A percentile compares a stretch with the other conserved stretches of the same genome.
These are phyloP conservation scores for Penicillium sp. DNA, from an alignment of 2,329 filamentous ascomycete genomes.

Conservation along the genomic window DNA sequence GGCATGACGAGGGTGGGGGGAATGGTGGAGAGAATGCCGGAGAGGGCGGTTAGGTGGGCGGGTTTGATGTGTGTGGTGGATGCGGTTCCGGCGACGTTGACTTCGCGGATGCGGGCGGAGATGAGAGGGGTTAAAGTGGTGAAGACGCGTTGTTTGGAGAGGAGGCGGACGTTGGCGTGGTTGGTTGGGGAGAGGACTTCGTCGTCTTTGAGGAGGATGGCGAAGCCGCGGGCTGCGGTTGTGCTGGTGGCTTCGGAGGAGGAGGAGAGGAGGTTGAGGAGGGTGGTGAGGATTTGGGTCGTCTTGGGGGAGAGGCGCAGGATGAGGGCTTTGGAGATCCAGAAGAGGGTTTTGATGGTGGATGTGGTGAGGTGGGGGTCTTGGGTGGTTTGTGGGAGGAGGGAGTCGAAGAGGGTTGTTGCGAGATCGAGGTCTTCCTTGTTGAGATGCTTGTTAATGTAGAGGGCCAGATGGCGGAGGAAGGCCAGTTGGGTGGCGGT, in stretches of 20 bases:
- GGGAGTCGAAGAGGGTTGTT: conserved; percentile 30
- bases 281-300: conserved; percentile 44
- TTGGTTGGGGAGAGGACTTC: conserved; percentile 54
- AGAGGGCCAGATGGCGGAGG: no score
- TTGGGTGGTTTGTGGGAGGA: no score
- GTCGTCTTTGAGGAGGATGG: conserved; percentile 52
- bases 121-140: conserved; percentile 51
- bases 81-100: conserved; percentile 28
- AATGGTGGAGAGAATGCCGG: conserved; percentile 53
- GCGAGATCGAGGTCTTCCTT: no score
- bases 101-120: conserved; percentile 43
- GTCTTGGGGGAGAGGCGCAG: conserved; percentile 45
- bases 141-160: conserved; percentile 58
- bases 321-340: conserved; percentile 53
- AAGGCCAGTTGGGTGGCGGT: no score
- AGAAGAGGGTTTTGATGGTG: conserved; percentile 50
- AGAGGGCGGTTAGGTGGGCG: conserved; percentile 56
- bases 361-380: no score
- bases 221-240: conserved; percentile 50
- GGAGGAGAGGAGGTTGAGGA: conserved; percentile 39
- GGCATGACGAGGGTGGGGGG: conserved; percentile 53
- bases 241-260: conserved; percentile 42
- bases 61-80: conserved; percentile 45
- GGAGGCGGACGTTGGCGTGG: conserved; percentile 53
- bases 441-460: no score